These are phyloP conservation scores for Fusarium sp. DNA, from an alignment of 2,329 filamentous ascomycete species.

Conservation along the genomic window DNA sequence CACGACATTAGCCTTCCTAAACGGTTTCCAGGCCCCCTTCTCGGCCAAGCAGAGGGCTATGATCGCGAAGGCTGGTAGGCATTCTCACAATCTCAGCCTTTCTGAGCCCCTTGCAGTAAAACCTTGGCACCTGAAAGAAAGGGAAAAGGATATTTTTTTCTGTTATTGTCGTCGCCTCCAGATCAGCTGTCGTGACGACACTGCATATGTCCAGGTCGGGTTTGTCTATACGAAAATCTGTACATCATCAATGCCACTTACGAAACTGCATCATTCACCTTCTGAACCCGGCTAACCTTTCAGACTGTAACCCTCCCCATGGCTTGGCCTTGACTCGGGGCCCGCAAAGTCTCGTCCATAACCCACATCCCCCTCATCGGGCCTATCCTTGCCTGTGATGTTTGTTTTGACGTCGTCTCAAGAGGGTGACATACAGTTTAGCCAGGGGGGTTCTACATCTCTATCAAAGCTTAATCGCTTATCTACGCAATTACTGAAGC, in stretches of 20 bases:
- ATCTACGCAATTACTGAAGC: conserved; percentile 1
- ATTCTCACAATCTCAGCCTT: conserved; percentile 27
- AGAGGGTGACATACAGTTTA: conserved; percentile 30
- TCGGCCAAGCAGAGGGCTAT: conserved; percentile 34
- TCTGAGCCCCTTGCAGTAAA: conserved; percentile 23
- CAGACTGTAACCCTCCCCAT: conserved; percentile 12
- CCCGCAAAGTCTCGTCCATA: conserved; percentile 3
- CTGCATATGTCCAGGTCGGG: conserved; percentile 17
- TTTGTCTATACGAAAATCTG: conserved; percentile 26
- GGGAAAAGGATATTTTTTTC: conserved; percentile 4
- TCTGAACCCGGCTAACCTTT: conserved; percentile 16
- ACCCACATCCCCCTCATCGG: conserved; percentile 1
- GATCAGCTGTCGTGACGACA: conserved; percentile 37
- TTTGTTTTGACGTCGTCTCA: conserved; percentile 40
- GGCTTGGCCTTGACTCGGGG: not conserved
- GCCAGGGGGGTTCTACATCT: not conserved
- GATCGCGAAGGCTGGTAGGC: conserved; percentile 22
- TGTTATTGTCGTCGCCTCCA: conserved; percentile 19
- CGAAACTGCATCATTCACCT: conserved; percentile 17
- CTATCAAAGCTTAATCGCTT: not conserved
- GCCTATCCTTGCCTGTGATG: conserved; percentile 27
- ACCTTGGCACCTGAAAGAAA: not conserved
- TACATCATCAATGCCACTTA: conserved; percentile 28
- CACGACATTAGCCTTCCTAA: not conserved
- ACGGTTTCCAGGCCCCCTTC: conserved; percentile 13